phyloP scores from a whole-genome alignment of 2,329 filamentous ascomycete genomes.

The Cordyceps militaris region DNA sequence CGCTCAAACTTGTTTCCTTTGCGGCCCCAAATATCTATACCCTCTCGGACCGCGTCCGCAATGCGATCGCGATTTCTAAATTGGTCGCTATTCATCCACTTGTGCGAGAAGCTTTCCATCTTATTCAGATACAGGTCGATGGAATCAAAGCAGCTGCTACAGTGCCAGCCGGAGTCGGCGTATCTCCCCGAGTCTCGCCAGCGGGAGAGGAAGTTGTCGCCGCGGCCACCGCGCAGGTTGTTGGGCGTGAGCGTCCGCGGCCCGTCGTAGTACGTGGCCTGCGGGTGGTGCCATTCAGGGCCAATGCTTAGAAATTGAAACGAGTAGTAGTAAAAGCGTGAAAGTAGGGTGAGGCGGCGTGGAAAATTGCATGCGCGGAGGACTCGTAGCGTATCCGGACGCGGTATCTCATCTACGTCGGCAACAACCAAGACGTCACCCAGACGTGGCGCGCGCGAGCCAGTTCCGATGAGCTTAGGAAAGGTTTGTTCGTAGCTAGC shows the following conservation, averaged over 20 bases:
- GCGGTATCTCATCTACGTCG: no score
- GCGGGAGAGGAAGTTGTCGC: slow-evolving; percentile 21
- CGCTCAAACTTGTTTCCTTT: slow-evolving; percentile 38
- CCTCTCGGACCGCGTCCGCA: slow-evolving; percentile 42
- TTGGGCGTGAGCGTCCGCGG: slow-evolving; percentile 44
- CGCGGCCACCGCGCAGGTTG: slow-evolving; percentile 43
- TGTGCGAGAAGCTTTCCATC: slow-evolving; percentile 50
- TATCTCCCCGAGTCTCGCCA: slow-evolving; percentile 23
- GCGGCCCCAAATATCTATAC: slow-evolving; percentile 50
- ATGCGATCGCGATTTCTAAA: slow-evolving; percentile 43
- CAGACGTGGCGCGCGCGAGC: no score
- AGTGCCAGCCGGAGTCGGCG: slow-evolving; percentile 53
- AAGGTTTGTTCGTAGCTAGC: no score
- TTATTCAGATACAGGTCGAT: slow-evolving; percentile 48
- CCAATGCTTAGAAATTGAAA: no score
- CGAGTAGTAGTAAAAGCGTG: no score
- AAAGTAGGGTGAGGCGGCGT: no score
- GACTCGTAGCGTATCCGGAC: no score
- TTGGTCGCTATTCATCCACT: slow-evolving; percentile 41
- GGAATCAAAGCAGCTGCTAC: slow-evolving; percentile 53
- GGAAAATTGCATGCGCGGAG: no score
- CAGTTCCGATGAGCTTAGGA: no score
- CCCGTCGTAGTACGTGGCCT: no score
- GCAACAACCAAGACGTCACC: no score
- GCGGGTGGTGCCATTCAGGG: no score